Conservation (phyloP, 441 rosid species). For the Mallotus repandus region DNA sequence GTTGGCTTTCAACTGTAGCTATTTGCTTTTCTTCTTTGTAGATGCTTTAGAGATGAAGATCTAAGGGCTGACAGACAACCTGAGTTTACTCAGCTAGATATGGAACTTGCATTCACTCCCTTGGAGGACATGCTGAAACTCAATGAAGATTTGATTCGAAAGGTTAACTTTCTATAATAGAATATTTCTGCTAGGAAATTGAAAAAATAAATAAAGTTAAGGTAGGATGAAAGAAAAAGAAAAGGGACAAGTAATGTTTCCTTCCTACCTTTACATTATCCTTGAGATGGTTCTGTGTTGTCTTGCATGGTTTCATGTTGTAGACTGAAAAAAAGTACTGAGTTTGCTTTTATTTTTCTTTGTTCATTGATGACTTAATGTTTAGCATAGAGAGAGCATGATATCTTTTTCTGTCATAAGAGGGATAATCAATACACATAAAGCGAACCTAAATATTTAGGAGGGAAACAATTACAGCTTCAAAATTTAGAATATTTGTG, state of each 20-base stretch:
- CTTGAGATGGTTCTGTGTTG: background rate
- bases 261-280: constrained; percentile 1
- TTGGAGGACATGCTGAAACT: constrained; percentile 85
- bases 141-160: constrained; percentile 86
- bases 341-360: background rate
- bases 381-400: background rate
- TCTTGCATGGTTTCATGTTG: background rate
- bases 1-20: background rate
- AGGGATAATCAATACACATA: no score
- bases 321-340: background rate
- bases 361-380: background rate
- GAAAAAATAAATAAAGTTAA: no score
- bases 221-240: background rate
- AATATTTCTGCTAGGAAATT: no score
- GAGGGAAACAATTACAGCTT: no score
- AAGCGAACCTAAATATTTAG: no score
- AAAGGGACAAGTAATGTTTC: background rate
- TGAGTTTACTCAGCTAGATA: constrained; percentile 97
- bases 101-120: constrained; percentile 91
- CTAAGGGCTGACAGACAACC: constrained; percentile 98
- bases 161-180: constrained; percentile 39
- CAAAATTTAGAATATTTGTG: no score
- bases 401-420: no score
- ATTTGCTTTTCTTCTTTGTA: constrained; percentile 21
- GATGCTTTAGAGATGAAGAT: constrained; percentile 99